Evolutionary conservation across 257 asterid genomes (phyloP).

Genomic region (Penstemon davidsonii): DNA sequence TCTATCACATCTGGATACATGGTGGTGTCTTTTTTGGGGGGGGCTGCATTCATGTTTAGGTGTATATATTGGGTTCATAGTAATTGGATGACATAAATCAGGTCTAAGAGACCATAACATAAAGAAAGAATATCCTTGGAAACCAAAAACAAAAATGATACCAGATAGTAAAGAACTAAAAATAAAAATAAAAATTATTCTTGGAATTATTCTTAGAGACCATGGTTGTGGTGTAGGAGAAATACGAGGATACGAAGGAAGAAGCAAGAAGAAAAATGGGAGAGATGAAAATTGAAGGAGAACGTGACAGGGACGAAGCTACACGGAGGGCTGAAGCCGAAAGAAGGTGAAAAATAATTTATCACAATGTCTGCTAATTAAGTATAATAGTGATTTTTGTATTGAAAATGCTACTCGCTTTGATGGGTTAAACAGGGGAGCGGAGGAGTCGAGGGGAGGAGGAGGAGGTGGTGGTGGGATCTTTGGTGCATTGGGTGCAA

Average conservation of each 20-base stretch:
- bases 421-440: slow-evolving; percentile 24
- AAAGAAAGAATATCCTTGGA: too few relatives aligned
- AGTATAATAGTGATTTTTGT: neutral
- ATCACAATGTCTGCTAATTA: too few relatives aligned
- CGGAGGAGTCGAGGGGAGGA: neutral
- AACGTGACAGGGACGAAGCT: slow-evolving; percentile 30
- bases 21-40: too few relatives aligned
- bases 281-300: slow-evolving; percentile 48
- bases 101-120: too few relatives aligned
- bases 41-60: too few relatives aligned
- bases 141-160: too few relatives aligned
- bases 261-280: slow-evolving; percentile 55
- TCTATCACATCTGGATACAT: too few relatives aligned
- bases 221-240: slow-evolving; percentile 34
- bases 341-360: neutral
- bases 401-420: slow-evolving; percentile 18
- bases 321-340: slow-evolving; percentile 27
- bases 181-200: too few relatives aligned
- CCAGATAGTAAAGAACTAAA: too few relatives aligned
- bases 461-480: slow-evolving; percentile 46
- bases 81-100: too few relatives aligned
- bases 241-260: slow-evolving; percentile 47
- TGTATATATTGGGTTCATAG: too few relatives aligned
- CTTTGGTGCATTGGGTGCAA: slow-evolving; percentile 48
- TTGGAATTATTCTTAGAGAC: too few relatives aligned